A percentile compares a stretch with the other conserved stretches of the same genome.
Conservation (phyloP, 257 asterid species). For the Gardenia jasminoides region DNA sequence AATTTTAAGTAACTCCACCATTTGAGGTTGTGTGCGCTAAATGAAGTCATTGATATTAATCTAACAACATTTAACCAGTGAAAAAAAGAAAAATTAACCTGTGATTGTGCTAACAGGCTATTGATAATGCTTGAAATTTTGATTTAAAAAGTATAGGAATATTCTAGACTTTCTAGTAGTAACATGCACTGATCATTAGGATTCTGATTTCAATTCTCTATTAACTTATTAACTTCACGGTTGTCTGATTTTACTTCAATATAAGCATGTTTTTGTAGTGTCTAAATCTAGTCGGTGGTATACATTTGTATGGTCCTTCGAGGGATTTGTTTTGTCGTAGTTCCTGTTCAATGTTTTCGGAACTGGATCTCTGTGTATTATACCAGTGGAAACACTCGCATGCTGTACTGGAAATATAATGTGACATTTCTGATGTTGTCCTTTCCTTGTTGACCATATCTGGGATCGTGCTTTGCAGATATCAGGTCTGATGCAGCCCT, state of each 20-base stretch:
- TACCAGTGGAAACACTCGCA: not conserved
- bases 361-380: not conserved
- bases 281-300: not conserved
- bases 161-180: not conserved
- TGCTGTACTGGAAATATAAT: not conserved
- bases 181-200: not conserved
- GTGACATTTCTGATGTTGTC: not conserved
- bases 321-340: not conserved
- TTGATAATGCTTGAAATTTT: not conserved
- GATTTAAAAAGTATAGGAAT: not conserved
- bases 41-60: slow-evolving; percentile 1
- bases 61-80: slow-evolving; percentile 6
- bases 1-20: not conserved
- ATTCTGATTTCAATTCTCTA: not conserved
- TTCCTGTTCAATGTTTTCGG: not conserved
- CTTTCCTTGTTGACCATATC: slow-evolving; percentile 35
- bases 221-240: not conserved
- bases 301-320: not conserved
- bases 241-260: slow-evolving; percentile 3
- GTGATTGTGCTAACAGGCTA: slow-evolving; percentile 1
- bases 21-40: not conserved
- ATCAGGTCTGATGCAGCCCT: slow-evolving; percentile 71
- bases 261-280: not conserved
- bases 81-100: slow-evolving; percentile 3
- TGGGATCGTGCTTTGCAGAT: slow-evolving; percentile 59